Evolutionary conservation across 2,329 filamentous ascomycete species (phyloP).

Genomic region (Lizonia empirigonia): DNA sequence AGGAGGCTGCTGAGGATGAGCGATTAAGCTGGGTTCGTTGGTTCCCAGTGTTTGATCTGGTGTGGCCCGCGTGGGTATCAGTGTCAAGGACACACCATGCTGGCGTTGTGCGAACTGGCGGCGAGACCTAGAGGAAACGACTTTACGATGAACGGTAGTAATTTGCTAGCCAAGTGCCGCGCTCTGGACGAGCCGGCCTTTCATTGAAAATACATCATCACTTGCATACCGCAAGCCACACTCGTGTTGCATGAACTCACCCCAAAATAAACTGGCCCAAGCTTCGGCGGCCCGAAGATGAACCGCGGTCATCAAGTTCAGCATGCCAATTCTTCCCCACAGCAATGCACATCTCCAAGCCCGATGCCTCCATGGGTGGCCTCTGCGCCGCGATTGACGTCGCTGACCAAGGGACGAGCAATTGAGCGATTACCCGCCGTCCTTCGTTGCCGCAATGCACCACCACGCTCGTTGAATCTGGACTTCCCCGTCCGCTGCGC

Average conservation of each 20-base stretch:
- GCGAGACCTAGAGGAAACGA: constrained; percentile 36
- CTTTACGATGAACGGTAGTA: constrained; percentile 38
- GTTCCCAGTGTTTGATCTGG: constrained; percentile 9
- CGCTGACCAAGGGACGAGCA: constrained; percentile 31
- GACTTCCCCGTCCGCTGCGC: constrained; percentile 41
- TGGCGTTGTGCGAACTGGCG: constrained; percentile 15
- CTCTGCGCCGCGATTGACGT: constrained; percentile 42
- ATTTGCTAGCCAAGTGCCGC: constrained; percentile 34
- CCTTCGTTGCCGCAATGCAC: constrained; percentile 37
- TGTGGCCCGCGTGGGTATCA: constrained; percentile 11
- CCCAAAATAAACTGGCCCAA: neutral
- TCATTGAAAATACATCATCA: constrained; percentile 31
- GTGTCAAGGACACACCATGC: constrained; percentile 11
- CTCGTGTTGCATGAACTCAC: constrained; percentile 3
- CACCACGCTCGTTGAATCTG: constrained; percentile 15
- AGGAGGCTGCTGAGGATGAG: constrained; percentile 24
- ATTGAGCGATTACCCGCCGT: constrained; percentile 34
- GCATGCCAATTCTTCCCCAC: constrained; percentile 19
- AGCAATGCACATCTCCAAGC: constrained; percentile 38
- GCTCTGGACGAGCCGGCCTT: constrained; percentile 28
- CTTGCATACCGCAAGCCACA: constrained; percentile 9
- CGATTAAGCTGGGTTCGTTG: constrained; percentile 12
- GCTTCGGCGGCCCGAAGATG: constrained; percentile 31
- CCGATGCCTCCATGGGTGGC: constrained; percentile 52
- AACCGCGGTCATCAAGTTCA: constrained; percentile 32